phyloP scores from a whole-genome alignment of 2,329 filamentous ascomycete species.

The Davidsoniella australis region DNA sequence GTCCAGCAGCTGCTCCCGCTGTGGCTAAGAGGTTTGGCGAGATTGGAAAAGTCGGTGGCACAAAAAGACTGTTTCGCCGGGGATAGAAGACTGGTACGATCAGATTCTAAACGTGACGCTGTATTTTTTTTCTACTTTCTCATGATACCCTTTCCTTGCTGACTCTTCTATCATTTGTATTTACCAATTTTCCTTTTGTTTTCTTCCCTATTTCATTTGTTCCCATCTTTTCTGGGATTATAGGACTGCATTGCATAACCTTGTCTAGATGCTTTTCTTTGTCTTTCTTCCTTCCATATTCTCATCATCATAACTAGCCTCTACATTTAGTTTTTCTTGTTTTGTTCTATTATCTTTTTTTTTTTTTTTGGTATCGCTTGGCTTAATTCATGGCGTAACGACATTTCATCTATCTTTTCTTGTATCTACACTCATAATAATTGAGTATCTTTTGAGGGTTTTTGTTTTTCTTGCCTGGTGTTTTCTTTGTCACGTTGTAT shows the following conservation, averaged over 20 bases:
- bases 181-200: background rate
- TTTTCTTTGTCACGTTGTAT: too few relatives aligned
- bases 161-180: background rate
- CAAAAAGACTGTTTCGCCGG: constrained; percentile 52
- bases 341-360: background rate
- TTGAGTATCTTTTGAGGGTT: too few relatives aligned
- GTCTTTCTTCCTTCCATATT: background rate
- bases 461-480: too few relatives aligned
- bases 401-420: too few relatives aligned
- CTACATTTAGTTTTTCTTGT: background rate
- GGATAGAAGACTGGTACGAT: constrained; percentile 12
- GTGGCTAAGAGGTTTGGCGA: constrained; percentile 39
- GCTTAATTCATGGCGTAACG: too few relatives aligned
- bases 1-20: background rate
- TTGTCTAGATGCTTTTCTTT: background rate
- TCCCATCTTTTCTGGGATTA: background rate
- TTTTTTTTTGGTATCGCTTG: background rate
- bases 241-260: background rate
- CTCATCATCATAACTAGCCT: background rate
- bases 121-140: background rate
- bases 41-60: constrained; percentile 53
- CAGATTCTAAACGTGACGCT: background rate
- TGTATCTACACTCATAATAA: too few relatives aligned
- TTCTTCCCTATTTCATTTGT: background rate
- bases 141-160: background rate